These are phyloP conservation scores for Paecilomyces niveus DNA, from an alignment of 2,329 filamentous ascomycete genomes.

Conservation along the genomic window DNA sequence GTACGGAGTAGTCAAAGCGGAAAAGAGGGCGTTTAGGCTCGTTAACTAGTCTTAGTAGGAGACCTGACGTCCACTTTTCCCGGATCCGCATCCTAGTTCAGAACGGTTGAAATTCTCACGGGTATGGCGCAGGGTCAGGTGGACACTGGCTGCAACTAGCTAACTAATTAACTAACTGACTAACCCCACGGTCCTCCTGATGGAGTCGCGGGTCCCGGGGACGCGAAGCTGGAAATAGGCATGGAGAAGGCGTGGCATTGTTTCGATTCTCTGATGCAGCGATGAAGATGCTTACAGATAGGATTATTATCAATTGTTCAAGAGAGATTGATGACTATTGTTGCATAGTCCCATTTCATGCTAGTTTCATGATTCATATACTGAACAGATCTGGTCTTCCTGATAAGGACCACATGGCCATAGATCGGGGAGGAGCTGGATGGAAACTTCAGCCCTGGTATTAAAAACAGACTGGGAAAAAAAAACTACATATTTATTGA, in stretches of 20 bases:
- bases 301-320: neutral
- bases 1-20: too few relatives aligned
- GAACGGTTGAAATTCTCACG: too few relatives aligned
- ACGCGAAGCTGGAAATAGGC: neutral
- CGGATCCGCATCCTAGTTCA: too few relatives aligned
- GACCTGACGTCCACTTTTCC: too few relatives aligned
- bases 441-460: too few relatives aligned
- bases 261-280: neutral
- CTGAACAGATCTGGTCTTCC: neutral
- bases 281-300: neutral
- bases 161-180: too few relatives aligned
- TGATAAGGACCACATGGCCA: neutral
- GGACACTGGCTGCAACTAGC: too few relatives aligned
- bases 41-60: too few relatives aligned
- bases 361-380: neutral
- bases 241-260: neutral
- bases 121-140: too few relatives aligned
- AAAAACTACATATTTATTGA: neutral
- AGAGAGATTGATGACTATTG: neutral
- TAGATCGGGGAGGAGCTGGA: neutral
- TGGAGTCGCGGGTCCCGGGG: too few relatives aligned
- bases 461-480: neutral
- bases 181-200: too few relatives aligned
- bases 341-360: neutral
- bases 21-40: too few relatives aligned